A percentile compares a stretch with the other conserved stretches of the same genome.
Evolutionary conservation across 73 alveolate genomes (phyloP).

Genomic region (Uronychia binucleata): DNA sequence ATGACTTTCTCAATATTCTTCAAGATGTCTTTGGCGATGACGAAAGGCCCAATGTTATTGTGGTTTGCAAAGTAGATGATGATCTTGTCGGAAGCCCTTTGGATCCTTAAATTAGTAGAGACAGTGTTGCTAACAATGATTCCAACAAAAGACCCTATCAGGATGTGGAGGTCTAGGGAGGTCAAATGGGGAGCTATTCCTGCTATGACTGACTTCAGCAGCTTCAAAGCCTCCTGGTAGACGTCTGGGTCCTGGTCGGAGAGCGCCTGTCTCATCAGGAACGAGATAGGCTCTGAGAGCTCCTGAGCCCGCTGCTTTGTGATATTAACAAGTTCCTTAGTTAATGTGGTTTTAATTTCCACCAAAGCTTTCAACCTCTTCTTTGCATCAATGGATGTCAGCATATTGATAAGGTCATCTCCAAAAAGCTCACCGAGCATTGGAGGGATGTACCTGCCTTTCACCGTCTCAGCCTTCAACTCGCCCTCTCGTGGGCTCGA

Average conservation of each 20-base stretch:
- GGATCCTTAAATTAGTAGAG: constrained; percentile 36
- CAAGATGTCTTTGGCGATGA: constrained; percentile 58
- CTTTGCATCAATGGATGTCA: constrained; percentile 48
- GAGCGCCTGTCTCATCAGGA: constrained; percentile 46
- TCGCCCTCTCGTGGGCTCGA: constrained; percentile 15
- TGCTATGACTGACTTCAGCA: constrained; percentile 34
- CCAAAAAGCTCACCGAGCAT: constrained; percentile 9
- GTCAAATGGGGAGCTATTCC: constrained; percentile 55
- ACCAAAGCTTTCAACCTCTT: constrained; percentile 52
- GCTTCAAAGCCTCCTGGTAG: constrained; percentile 45
- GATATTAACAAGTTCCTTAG: constrained; percentile 4
- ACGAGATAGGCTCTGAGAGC: constrained; percentile 50
- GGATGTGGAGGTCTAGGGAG: constrained; percentile 52
- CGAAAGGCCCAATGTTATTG: constrained; percentile 67
- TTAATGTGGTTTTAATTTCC: constrained; percentile 37
- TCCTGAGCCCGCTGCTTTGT: constrained; percentile 20
- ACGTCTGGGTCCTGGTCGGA: constrained; percentile 51
- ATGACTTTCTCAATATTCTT: constrained; percentile 49
- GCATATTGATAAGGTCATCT: constrained; percentile 14
- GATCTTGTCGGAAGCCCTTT: constrained; percentile 65
- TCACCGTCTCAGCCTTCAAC: constrained; percentile 11
- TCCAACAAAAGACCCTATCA: constrained; percentile 61
- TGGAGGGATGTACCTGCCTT: constrained; percentile 23
- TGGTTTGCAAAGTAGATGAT: constrained; percentile 64
- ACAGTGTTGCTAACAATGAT: constrained; percentile 54